These are phyloP conservation scores for Pisolithus sp. DNA, from an alignment of 768 basidiomycete species.

Conservation along the genomic window DNA sequence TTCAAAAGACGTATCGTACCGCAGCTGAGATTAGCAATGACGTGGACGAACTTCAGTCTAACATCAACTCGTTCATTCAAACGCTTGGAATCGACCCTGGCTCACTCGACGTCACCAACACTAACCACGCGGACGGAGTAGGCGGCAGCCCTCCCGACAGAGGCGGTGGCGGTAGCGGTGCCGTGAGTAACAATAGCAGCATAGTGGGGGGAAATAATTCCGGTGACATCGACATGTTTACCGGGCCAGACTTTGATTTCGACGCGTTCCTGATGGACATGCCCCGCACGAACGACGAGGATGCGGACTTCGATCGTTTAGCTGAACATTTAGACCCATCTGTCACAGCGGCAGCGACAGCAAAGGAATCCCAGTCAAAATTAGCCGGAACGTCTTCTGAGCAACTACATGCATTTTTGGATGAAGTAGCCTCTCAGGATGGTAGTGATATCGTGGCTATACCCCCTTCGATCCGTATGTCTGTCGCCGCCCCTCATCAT, in stretches of 20 bases:
- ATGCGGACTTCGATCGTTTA: slow-evolving; percentile 27
- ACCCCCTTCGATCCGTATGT: not conserved
- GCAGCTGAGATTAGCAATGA: slow-evolving; percentile 64
- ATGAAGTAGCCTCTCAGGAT: slow-evolving; percentile 35
- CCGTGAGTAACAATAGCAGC: not conserved
- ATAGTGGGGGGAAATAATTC: not conserved
- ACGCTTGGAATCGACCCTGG: slow-evolving; percentile 59
- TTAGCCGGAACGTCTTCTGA: slow-evolving; percentile 28
- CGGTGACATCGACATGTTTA: slow-evolving; percentile 16
- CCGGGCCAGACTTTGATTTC: slow-evolving; percentile 30
- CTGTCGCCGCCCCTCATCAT: not conserved
- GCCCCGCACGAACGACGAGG: slow-evolving; percentile 24
- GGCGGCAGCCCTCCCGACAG: not conserved
- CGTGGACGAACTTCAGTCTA: slow-evolving; percentile 61
- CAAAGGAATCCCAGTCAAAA: slow-evolving; percentile 20
- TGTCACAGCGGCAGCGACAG: slow-evolving; percentile 19
- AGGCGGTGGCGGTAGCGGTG: not conserved
- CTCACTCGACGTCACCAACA: slow-evolving; percentile 11
- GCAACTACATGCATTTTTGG: slow-evolving; percentile 37
- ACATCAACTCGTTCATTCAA: slow-evolving; percentile 67
- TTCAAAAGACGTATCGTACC: slow-evolving; percentile 53
- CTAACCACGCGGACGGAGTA: slow-evolving; percentile 4
- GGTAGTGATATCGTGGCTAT: slow-evolving; percentile 8
- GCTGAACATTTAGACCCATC: slow-evolving; percentile 29
- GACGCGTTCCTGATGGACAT: slow-evolving; percentile 37